phyloP scores from a whole-genome alignment of 1,284 basidiomycete species.

The Ustilago esculenta region DNA sequence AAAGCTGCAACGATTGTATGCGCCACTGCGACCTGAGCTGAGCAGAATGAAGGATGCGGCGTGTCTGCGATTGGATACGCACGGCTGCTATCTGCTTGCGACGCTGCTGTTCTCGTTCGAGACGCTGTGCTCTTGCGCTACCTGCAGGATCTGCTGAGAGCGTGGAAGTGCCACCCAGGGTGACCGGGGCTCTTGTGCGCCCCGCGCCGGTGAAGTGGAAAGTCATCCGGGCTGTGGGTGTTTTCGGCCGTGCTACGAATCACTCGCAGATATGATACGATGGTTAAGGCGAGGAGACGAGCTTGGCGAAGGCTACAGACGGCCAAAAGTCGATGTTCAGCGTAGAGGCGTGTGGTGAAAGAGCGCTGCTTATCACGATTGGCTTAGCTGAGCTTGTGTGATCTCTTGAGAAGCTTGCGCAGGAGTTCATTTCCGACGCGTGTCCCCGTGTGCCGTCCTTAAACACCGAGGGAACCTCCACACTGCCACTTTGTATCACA shows the following conservation, averaged over 20 bases:
- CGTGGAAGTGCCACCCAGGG: conserved; percentile 40
- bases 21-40: conserved; percentile 18
- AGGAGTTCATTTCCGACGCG: too few species aligned
- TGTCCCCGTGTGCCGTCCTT: too few species aligned
- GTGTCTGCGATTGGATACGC: conserved; percentile 29
- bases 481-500: too few species aligned
- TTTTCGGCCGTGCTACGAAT: background rate
- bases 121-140: conserved; percentile 34
- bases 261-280: too few species aligned
- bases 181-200: conserved; percentile 31
- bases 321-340: too few species aligned
- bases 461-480: too few species aligned
- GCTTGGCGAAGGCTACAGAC: too few species aligned
- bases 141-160: conserved; percentile 29
- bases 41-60: conserved; percentile 26
- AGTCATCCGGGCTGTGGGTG: conserved; percentile 20
- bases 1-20: conserved; percentile 3
- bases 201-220: conserved; percentile 52
- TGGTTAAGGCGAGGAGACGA: too few species aligned
- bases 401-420: too few species aligned
- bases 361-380: too few species aligned
- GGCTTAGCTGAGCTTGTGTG: too few species aligned
- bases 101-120: conserved; percentile 41
- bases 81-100: conserved; percentile 19
- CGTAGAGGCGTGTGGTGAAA: too few species aligned